Evolutionary conservation across 225 moss, liverwort and hornwort genomes (phyloP).

Genomic region (Takakia lepidozioides): DNA sequence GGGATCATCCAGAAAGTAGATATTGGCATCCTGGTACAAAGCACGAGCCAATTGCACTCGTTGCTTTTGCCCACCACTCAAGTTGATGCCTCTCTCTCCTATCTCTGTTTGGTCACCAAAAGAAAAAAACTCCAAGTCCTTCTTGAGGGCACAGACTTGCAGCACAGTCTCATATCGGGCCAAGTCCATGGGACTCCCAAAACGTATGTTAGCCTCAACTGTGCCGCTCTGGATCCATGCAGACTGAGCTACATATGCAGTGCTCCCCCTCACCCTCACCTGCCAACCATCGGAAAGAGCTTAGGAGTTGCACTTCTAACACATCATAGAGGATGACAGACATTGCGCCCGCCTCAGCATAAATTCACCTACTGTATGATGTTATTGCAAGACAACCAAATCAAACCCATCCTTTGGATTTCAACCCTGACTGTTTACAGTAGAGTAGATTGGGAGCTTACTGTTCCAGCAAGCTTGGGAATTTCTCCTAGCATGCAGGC

Average conservation of each 20-base stretch:
- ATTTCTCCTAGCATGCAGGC: slow-evolving; percentile 54
- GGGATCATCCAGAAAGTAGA: slow-evolving; percentile 79
- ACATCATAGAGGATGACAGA: too few relatives aligned
- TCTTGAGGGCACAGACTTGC: slow-evolving; percentile 57
- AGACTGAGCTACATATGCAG: slow-evolving; percentile 54
- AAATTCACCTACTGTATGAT: too few relatives aligned
- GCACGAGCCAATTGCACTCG: slow-evolving; percentile 76
- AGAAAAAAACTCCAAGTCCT: slow-evolving; percentile 51
- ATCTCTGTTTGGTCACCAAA: slow-evolving; percentile 65
- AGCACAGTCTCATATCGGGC: slow-evolving; percentile 44
- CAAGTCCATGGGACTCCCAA: slow-evolving; percentile 43
- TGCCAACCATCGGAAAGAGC: too few relatives aligned
- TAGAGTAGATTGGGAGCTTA: slow-evolving; percentile 18
- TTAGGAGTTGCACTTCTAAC: too few relatives aligned
- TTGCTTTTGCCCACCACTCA: slow-evolving; percentile 87
- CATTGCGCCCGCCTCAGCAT: too few relatives aligned
- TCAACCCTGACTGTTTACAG: neutral
- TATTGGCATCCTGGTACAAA: slow-evolving; percentile 80
- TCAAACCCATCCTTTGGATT: too few relatives aligned
- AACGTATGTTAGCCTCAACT: slow-evolving; percentile 44
- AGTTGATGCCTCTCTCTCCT: slow-evolving; percentile 73
- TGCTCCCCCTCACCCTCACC: slow-evolving; percentile 35
- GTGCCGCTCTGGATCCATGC: slow-evolving; percentile 62
- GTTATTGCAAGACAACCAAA: too few relatives aligned
- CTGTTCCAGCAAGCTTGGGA: slow-evolving; percentile 39